Evolutionary conservation across 2,329 filamentous ascomycete species (phyloP).

Genomic region (Podosphaera xanthii): DNA sequence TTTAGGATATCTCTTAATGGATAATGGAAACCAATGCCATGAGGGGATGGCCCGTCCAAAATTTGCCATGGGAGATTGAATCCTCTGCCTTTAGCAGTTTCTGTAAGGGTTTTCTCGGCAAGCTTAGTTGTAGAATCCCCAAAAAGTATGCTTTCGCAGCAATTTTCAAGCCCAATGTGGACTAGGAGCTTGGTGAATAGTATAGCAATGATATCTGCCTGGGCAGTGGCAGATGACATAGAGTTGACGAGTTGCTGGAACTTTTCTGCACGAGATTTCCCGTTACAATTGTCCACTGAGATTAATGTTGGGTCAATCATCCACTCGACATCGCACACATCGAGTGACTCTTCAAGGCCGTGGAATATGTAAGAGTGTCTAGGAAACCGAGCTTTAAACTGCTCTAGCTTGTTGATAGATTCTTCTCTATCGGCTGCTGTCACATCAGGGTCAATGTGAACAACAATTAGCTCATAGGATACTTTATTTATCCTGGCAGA

Average conservation of each 20-base stretch:
- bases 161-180: conserved; percentile 31
- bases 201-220: conserved; percentile 47
- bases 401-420: conserved; percentile 18
- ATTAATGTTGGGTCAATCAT: conserved; percentile 17
- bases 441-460: conserved; percentile 22
- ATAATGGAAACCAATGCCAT: conserved; percentile 33
- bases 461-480: conserved; percentile 42
- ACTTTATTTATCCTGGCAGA: conserved; percentile 37
- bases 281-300: conserved; percentile 3
- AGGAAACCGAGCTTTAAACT: conserved; percentile 36
- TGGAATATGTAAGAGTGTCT: conserved; percentile 38
- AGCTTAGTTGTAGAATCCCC: conserved; percentile 74
- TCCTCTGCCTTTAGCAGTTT: conserved; percentile 79
- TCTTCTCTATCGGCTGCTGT: conserved; percentile 11
- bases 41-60: conserved; percentile 36
- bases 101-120: conserved; percentile 63
- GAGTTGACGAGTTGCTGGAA: conserved; percentile 27
- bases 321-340: conserved; percentile 30
- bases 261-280: conserved; percentile 15
- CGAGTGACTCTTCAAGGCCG: conserved; percentile 39
- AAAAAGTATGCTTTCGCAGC: conserved; percentile 52
- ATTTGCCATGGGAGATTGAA: conserved; percentile 64
- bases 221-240: conserved; percentile 52
- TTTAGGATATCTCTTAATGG: conserved; percentile 69
- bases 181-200: conserved; percentile 52